These are phyloP conservation scores for Apodospora peruviana DNA, from an alignment of 495 filamentous ascomycete genomes.

Conservation along the genomic window DNA sequence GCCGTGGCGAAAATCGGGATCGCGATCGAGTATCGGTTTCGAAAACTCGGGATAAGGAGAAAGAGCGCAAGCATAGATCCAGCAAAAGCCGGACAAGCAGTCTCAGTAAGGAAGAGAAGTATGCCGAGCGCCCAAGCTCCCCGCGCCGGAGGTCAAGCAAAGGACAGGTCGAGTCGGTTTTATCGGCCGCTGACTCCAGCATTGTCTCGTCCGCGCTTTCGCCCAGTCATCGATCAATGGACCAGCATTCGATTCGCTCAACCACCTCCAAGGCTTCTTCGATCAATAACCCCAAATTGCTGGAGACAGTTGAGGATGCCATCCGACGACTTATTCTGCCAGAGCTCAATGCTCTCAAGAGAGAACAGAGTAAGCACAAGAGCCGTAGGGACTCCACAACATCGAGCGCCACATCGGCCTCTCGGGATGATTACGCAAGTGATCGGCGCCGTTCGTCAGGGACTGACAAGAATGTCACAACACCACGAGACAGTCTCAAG, in stretches of 20 bases:
- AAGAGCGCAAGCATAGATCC: constrained; percentile 47
- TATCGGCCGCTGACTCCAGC: constrained; percentile 66
- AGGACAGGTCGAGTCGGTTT: constrained; percentile 54
- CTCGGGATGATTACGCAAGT: constrained; percentile 54
- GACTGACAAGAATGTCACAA: constrained; percentile 22
- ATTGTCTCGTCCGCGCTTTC: constrained; percentile 68
- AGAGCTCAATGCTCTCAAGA: constrained; percentile 84
- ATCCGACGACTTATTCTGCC: constrained; percentile 88
- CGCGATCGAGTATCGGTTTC: constrained; percentile 19
- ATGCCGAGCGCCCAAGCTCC: constrained; percentile 45
- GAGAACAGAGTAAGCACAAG: constrained; percentile 66
- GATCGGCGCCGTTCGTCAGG: constrained; percentile 34
- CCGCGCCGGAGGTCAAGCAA: constrained; percentile 57
- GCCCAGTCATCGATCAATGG: constrained; percentile 61
- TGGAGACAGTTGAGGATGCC: constrained; percentile 93
- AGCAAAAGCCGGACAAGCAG: constrained; percentile 55
- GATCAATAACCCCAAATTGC: constrained; percentile 90
- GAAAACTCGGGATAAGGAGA: constrained; percentile 28
- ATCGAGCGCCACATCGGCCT: constrained; percentile 51
- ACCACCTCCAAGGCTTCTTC: constrained; percentile 71
- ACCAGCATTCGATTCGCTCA: constrained; percentile 70
- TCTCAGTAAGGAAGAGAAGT: constrained; percentile 53
- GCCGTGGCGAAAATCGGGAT: constrained; percentile 34
- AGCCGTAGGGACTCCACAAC: constrained; percentile 55
- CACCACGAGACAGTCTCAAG: constrained; percentile 31